Base-by-base conservation (phyloP, 2,329 filamentous ascomycete genomes). In the Apiospora marii region DNA sequence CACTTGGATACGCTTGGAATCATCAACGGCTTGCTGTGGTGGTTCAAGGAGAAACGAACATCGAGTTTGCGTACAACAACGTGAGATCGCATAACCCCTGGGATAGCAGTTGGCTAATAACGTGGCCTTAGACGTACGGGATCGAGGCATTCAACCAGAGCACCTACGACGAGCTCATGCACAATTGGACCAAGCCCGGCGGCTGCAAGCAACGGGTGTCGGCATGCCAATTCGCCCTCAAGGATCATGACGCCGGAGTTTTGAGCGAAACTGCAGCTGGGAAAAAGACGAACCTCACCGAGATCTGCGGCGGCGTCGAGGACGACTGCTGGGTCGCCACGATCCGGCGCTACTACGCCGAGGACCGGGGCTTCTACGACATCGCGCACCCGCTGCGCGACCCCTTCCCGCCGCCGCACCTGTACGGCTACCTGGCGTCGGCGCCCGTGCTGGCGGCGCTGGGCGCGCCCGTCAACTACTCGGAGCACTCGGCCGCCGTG, bases 391-490 rank as follows among this genome's bases (percentile, higher is more conserved):
- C 84, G 4, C 76, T 83, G 22, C 84, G 83, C 0, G 88, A 89
- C 71, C 86, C 88, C 0, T 90, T 88, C 73, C 88, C 88, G 0
- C 81, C 84, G 0, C 81, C 84, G 12, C 89, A 87, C 79, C 87
- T 86, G 77, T 78, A 85, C 13, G 88, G 87, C 2, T 92, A 85
- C 79, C 83, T 92, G 51, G 90, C 88, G 76, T 85, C 89, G 73
- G 82, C 84, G 4, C 85, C 87, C 76, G 87, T 91, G 0, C 89
- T 91, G 76, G 79, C 80, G 3, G 88, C 87, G 0, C 84, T 92
- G 0, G 91, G 90, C 5, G 87, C 90, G 0, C 88, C 88, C 0
- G 79, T 91, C 27, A 92, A 92, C 79, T 91, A 85, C 82, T 88
- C 88, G 0, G 78, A 82, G 22, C 81, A 81, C 3, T 84, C 82